Evolutionary conservation across 2,329 filamentous ascomycete genomes (phyloP).

Genomic region (Truncatella angustata): DNA sequence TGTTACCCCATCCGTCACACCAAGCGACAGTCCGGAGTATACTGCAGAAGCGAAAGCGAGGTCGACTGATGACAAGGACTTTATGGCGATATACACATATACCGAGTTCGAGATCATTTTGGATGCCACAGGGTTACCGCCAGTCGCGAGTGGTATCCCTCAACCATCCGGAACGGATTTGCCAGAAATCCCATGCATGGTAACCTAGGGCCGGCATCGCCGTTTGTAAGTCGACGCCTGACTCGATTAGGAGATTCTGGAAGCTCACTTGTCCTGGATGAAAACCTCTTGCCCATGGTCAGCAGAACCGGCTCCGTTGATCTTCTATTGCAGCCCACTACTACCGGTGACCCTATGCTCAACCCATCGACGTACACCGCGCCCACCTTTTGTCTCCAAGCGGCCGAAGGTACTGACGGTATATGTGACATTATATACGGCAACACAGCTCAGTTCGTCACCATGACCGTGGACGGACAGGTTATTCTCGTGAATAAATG

Average conservation of each 20-base stretch:
- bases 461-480: not conserved
- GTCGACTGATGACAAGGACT: conserved; percentile 1
- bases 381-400: not conserved
- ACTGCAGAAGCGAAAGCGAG: not conserved
- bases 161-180: conserved; percentile 2
- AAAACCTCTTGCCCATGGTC: not conserved
- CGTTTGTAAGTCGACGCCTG: not conserved
- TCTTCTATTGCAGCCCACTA: conserved; percentile 1
- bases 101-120: not conserved
- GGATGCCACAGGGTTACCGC: not conserved
- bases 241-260: not conserved
- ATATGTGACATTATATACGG: not conserved
- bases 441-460: not conserved
- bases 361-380: not conserved
- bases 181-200: conserved; percentile 1
- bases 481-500: not conserved
- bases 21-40: not conserved
- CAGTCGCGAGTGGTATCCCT: not conserved
- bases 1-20: not conserved
- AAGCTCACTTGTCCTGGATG: not conserved
- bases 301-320: not conserved
- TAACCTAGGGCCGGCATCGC: not conserved
- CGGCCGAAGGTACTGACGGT: not conserved
- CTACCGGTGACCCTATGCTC: not conserved
- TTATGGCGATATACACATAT: conserved; percentile 1